A percentile compares a stretch with the other conserved stretches of the same genome.
These are phyloP conservation scores for Trichoderma endophyticum DNA, from an alignment of 2,329 filamentous ascomycete genomes.

Conservation along the genomic window DNA sequence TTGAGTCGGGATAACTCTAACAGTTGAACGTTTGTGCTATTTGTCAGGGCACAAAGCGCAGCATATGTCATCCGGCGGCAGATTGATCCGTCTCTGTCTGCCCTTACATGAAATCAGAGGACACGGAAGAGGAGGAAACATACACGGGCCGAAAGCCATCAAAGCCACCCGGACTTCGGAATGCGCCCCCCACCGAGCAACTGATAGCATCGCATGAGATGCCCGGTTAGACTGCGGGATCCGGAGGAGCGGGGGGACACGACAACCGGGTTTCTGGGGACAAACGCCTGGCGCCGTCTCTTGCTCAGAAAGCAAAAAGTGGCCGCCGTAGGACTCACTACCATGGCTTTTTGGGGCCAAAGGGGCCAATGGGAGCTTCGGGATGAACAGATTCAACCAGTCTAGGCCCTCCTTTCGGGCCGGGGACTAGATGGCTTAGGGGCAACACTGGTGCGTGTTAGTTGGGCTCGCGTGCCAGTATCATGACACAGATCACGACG, in stretches of 20 bases:
- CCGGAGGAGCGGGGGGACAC: neutral
- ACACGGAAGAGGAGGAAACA: neutral
- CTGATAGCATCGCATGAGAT: neutral
- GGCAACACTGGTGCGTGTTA: neutral
- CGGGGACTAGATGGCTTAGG: neutral
- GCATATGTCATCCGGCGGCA: neutral
- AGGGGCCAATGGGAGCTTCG: neutral
- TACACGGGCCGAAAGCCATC: neutral
- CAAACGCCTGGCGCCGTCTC: neutral
- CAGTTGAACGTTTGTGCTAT: neutral
- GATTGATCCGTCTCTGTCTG: neutral
- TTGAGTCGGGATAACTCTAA: neutral
- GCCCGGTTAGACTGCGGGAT: neutral
- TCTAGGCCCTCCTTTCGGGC: neutral
- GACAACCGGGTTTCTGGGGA: constrained; percentile 13
- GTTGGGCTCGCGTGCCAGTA: neutral
- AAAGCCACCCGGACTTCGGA: neutral
- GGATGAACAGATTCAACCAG: neutral
- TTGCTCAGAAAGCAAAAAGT: neutral
- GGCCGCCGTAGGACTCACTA: neutral
- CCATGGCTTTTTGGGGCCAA: neutral
- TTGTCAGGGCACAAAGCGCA: neutral
- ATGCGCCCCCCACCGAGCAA: neutral
- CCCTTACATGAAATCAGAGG: neutral
- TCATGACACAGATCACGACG: neutral